Base-by-base conservation (phyloP, 495 filamentous ascomycete species). In the Podospora anserina region DNA sequence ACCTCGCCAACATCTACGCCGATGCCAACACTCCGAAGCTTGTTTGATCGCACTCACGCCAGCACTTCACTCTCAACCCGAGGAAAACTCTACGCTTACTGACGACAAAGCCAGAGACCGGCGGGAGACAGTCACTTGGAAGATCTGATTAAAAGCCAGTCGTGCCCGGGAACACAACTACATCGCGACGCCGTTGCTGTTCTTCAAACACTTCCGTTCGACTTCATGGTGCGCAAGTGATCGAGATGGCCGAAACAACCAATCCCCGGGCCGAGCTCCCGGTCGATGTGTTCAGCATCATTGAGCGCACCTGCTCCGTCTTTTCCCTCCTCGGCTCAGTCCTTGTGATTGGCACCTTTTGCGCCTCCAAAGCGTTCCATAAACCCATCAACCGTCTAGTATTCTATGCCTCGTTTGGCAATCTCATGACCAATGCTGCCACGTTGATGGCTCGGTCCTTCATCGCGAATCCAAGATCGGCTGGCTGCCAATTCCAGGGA, bases 311-410 rank as follows among this genome's bases (percentile, higher is more conserved):
- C 20, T 87, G 86, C 71, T 92, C 91, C 2, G 79, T 85, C 15
- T 80, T 95, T 71, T 96, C 92, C 1, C 73, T 97, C 3, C 4
- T 89, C 2, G 92, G 91, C 63, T 90, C 88, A 23, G 69, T 88
- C 44, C 88, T 95, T 75, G 90, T 96, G 60, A 86, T 95, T 55
- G 67, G 82, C 61, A 93, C 92, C 49, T 96, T 93, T 70, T 75
- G 86, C 13, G 72, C 79, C 27, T 90, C 84, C 13, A 76, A 77
- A 11, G 80, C 83, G 30, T 91, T 92, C 71, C 70, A 73, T 90
- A 92, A 81, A 88, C 72, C 93, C 19, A 94, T 97, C 79, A 96
- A 95, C 74, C 87, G 92, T 4, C 82, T 97, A 3, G 87, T 95
- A 18, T 96, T 96, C 78, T 93, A 89, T 73, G 92, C 93, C 7